Conservation (phyloP, 768 basidiomycete genomes). For the Tulasnella sp. region DNA sequence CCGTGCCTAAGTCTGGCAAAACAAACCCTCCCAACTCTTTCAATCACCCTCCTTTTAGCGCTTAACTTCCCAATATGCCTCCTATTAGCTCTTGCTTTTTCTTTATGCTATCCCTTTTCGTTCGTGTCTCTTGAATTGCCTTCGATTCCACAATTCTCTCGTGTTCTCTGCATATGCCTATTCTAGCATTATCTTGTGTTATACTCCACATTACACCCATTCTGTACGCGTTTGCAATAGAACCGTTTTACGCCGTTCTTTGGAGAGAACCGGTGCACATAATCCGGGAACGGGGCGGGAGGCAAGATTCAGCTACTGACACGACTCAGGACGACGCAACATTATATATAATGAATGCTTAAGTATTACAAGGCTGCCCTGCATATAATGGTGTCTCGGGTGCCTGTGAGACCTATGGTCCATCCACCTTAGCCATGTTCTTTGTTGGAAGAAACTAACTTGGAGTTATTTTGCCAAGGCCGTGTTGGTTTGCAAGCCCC, state of each 20-base stretch:
- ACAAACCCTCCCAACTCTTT: neutral
- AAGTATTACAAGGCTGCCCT: no score
- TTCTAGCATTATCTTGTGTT: constrained; percentile 16
- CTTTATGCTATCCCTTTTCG: constrained; percentile 9
- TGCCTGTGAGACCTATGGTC: no score
- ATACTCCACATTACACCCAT: constrained; percentile 9
- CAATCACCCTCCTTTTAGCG: neutral
- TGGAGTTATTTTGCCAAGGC: constrained; percentile 14
- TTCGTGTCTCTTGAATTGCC: constrained; percentile 4
- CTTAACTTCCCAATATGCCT: neutral
- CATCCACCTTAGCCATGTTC: neutral
- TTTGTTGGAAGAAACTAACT: neutral
- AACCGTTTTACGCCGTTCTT: neutral
- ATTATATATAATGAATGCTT: no score
- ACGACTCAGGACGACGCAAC: no score
- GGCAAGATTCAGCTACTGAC: neutral
- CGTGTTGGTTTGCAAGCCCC: constrained; percentile 16
- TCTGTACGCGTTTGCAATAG: constrained; percentile 15
- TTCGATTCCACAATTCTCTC: neutral
- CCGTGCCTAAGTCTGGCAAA: neutral
- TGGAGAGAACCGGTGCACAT: neutral
- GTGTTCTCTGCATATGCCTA: constrained; percentile 2
- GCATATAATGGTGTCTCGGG: neutral
- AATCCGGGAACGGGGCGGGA: neutral
- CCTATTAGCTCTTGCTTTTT: neutral